Evolutionary conservation across 495 filamentous ascomycete species (phyloP).

Genomic region (Penicillium pulvis): DNA sequence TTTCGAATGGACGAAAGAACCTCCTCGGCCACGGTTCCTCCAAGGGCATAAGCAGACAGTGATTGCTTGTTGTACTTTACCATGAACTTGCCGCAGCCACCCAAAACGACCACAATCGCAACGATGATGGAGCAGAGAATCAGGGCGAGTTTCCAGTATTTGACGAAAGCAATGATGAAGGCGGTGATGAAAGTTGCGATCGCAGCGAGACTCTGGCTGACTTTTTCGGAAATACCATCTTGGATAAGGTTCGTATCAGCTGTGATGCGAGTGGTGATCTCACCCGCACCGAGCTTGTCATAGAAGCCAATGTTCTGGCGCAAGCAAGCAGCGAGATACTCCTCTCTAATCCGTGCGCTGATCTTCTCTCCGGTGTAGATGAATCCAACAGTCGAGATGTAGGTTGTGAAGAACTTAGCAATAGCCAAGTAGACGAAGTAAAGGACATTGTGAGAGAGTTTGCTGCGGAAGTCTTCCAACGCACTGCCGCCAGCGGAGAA

Average conservation of each 20-base stretch:
- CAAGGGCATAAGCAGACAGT: conserved; percentile 44
- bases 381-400: conserved; percentile 52
- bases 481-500: background rate
- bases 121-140: conserved; percentile 57
- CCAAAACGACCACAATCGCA: conserved; percentile 62
- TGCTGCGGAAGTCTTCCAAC: background rate
- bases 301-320: conserved; percentile 63
- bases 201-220: conserved; percentile 57
- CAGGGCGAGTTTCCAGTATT: conserved; percentile 42
- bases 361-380: conserved; percentile 60
- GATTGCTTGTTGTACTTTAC: conserved; percentile 55
- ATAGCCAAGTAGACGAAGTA: conserved; percentile 62
- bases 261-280: conserved; percentile 59
- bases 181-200: conserved; percentile 62
- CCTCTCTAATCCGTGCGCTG: conserved; percentile 58
- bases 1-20: conserved; percentile 4
- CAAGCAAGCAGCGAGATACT: conserved; percentile 56
- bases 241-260: conserved; percentile 59
- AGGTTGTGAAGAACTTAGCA: conserved; percentile 59
- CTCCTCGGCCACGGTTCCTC: conserved; percentile 7
- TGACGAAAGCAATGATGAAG: conserved; percentile 64
- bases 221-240: conserved; percentile 65
- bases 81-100: conserved; percentile 59
- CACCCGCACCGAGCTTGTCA: conserved; percentile 53
- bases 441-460: conserved; percentile 24